Evolutionary conservation across 1,284 basidiomycete genomes (phyloP).

Genomic region (Ustilago lituana): DNA sequence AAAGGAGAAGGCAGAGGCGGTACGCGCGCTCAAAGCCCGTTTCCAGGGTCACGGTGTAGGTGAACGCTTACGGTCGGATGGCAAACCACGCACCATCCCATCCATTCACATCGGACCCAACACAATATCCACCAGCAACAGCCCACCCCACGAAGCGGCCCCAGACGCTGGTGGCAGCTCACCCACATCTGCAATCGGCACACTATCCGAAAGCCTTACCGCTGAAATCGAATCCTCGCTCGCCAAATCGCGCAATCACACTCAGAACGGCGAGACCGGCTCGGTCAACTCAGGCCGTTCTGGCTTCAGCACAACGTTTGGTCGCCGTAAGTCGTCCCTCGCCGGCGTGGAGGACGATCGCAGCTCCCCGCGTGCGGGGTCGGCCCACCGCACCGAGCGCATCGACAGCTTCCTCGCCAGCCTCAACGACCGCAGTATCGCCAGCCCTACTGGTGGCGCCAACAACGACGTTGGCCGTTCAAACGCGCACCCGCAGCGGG

Average conservation of each 20-base stretch:
- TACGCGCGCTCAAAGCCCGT: conserved; percentile 48
- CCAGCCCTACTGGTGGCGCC: no score
- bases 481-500: conserved; percentile 4
- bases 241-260: conserved; percentile 14
- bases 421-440: conserved; percentile 34
- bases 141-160: no score
- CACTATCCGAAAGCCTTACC: conserved; percentile 21
- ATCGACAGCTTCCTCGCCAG: conserved; percentile 49
- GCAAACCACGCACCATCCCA: conserved; percentile 12
- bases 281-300: conserved; percentile 19
- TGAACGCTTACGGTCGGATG: conserved; percentile 21
- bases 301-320: conserved; percentile 49
- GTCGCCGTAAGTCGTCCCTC: conserved; percentile 27
- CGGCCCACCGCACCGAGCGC: conserved; percentile 14
- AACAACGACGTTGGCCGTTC: no score
- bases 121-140: background rate
- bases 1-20: conserved; percentile 58
- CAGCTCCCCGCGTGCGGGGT: no score
- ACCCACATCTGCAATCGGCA: background rate
- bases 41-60: conserved; percentile 50
- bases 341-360: background rate
- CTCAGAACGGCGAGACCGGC: conserved; percentile 9
- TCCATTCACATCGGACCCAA: conserved; percentile 38
- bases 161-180: no score
- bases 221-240: conserved; percentile 39